A percentile compares a stretch with the other conserved stretches of the same genome.
These are phyloP conservation scores for Dichomitus squalens DNA, from an alignment of 1,284 basidiomycete species.

Conservation along the genomic window DNA sequence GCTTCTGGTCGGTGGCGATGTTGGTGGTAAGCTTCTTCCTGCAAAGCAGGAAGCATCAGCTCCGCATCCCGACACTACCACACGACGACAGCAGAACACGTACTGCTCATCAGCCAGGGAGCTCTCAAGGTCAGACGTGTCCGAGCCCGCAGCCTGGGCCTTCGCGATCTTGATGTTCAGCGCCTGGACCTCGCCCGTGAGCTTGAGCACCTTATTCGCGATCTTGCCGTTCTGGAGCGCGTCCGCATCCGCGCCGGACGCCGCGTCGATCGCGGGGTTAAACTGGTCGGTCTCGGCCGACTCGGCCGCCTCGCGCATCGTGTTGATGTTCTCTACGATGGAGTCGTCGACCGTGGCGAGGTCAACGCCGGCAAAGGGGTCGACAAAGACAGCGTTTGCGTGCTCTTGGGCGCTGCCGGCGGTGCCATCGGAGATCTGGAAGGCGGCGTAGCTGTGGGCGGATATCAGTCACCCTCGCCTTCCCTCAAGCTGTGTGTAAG, in stretches of 20 bases:
- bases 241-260: constrained; percentile 38
- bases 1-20: constrained; percentile 39
- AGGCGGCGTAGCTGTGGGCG: constrained; percentile 38
- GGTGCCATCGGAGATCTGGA: constrained; percentile 50
- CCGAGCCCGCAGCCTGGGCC: constrained; percentile 38
- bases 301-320: constrained; percentile 49
- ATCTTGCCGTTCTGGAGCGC: constrained; percentile 49
- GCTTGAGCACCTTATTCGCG: constrained; percentile 56
- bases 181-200: constrained; percentile 44
- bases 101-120: constrained; percentile 38
- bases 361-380: constrained; percentile 42
- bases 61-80: neutral
- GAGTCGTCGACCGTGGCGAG: constrained; percentile 35
- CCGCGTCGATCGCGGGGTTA: constrained; percentile 45
- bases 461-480: neutral
- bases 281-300: constrained; percentile 46
- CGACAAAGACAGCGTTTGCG: constrained; percentile 47
- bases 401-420: constrained; percentile 43
- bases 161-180: constrained; percentile 46
- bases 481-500: neutral
- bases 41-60: neutral
- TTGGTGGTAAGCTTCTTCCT: constrained; percentile 39
- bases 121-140: constrained; percentile 34
- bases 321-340: constrained; percentile 38
- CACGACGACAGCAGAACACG: neutral